Conservation (phyloP, 1,139 yeast species). For the Spencermartinsiella ligniputridi region DNA sequence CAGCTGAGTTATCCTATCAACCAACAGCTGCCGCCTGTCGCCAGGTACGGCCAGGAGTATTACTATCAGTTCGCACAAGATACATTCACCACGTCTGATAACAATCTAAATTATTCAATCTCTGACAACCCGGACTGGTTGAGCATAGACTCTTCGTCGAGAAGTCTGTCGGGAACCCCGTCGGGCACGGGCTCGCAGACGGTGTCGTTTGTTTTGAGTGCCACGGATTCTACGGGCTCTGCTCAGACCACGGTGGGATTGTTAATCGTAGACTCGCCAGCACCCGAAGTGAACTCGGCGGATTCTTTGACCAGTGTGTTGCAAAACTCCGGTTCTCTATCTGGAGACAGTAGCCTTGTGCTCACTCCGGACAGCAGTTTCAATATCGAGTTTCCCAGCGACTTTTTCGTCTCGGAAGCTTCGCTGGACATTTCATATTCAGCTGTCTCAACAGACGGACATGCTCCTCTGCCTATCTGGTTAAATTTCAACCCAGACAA, state of each 20-base stretch:
- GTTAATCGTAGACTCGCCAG: constrained; percentile 45
- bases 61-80: constrained; percentile 64
- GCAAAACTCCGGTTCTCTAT: constrained; percentile 29
- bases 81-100: constrained; percentile 53
- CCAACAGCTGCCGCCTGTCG: constrained; percentile 84
- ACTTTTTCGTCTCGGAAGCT: constrained; percentile 45
- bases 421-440: background rate
- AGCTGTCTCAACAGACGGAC: constrained; percentile 20
- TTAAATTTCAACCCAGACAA: constrained; percentile 51
- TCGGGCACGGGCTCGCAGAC: constrained; percentile 39
- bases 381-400: constrained; percentile 53
- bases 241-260: constrained; percentile 48
- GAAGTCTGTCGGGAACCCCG: constrained; percentile 70
- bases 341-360: constrained; percentile 72
- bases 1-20: constrained; percentile 74
- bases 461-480: constrained; percentile 93
- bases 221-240: constrained; percentile 53
- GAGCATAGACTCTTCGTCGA: constrained; percentile 54
- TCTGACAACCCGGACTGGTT: constrained; percentile 73
- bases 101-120: constrained; percentile 51
- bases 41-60: constrained; percentile 61
- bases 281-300: constrained; percentile 23
- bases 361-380: constrained; percentile 65
- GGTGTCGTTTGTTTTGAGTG: constrained; percentile 48
- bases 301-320: constrained; percentile 19